phyloP scores from a whole-genome alignment of 352 stramenopile genomes.

The Phytophthora pluvialis region DNA sequence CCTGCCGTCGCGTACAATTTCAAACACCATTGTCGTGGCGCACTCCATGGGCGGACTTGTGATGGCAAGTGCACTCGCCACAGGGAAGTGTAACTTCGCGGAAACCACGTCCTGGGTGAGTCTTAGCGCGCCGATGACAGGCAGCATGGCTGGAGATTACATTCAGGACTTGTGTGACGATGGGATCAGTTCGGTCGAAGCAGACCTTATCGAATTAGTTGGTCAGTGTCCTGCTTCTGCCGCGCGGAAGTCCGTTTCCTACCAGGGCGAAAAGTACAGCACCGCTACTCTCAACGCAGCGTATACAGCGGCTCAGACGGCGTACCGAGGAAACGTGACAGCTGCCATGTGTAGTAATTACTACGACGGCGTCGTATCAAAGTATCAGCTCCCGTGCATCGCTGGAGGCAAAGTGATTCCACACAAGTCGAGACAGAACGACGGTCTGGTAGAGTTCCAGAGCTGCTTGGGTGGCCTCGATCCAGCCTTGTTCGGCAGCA shows the following conservation, averaged over 20 bases:
- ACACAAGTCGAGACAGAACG: constrained; percentile 37
- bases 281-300: background rate
- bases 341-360: constrained; percentile 39
- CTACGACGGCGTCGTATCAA: constrained; percentile 39
- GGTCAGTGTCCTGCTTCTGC: constrained; percentile 8
- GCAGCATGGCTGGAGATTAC: constrained; percentile 30
- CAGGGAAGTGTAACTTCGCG: constrained; percentile 15
- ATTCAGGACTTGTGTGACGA: constrained; percentile 12
- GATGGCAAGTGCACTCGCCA: constrained; percentile 21
- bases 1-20: constrained; percentile 1
- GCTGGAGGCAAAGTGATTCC: constrained; percentile 25
- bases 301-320: constrained; percentile 18
- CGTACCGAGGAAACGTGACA: constrained; percentile 33
- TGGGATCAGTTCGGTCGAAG: background rate
- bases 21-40: constrained; percentile 28
- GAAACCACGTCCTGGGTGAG: constrained; percentile 22
- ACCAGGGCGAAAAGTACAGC: constrained; percentile 22
- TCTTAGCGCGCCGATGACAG: constrained; percentile 25
- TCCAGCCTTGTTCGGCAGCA: constrained; percentile 25
- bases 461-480: constrained; percentile 40
- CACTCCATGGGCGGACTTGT: constrained; percentile 35
- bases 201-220: background rate
- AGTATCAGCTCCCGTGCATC: constrained; percentile 14
- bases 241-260: constrained; percentile 7
- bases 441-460: constrained; percentile 41